Conservation (phyloP, 805 yeast genomes). For the Metschnikowia cubensis region DNA sequence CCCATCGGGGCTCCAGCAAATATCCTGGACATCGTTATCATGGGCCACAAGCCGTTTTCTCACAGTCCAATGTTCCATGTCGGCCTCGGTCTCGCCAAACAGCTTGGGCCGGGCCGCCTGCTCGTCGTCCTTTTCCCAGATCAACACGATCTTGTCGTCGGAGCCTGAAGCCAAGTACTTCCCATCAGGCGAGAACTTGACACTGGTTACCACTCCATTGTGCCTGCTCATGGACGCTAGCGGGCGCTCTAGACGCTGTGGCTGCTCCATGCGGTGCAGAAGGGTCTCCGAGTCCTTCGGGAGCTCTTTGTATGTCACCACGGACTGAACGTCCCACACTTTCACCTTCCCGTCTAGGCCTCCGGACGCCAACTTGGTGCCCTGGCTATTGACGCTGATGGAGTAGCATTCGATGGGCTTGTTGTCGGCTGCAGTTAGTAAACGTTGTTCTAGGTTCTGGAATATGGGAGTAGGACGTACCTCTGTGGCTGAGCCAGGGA, state of each 20-base stretch:
- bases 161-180: slow-evolving; percentile 90
- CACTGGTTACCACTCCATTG: slow-evolving; percentile 94
- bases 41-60: slow-evolving; percentile 91
- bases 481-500: slow-evolving; percentile 44
- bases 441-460: slow-evolving; percentile 1
- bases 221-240: slow-evolving; percentile 91
- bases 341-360: slow-evolving; percentile 88
- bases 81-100: slow-evolving; percentile 68
- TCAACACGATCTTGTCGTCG: slow-evolving; percentile 84
- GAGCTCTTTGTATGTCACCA: slow-evolving; percentile 38
- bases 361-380: slow-evolving; percentile 84
- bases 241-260: slow-evolving; percentile 38
- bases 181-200: slow-evolving; percentile 89
- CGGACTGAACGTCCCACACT: slow-evolving; percentile 73
- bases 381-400: slow-evolving; percentile 75
- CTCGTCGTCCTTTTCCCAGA: slow-evolving; percentile 88
- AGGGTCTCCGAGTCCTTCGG: not conserved
- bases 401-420: slow-evolving; percentile 83
- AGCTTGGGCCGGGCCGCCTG: slow-evolving; percentile 49
- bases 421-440: slow-evolving; percentile 58
- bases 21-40: slow-evolving; percentile 95
- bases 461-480: slow-evolving; percentile 21
- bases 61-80: slow-evolving; percentile 91
- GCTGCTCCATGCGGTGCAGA: slow-evolving; percentile 12
- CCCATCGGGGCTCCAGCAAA: slow-evolving; percentile 97